Percentiles rank a stretch among this genome's conserved stretches.
Evolutionary conservation across 306 rosid genomes (phyloP).

Genomic region (Vicia sativa): DNA sequence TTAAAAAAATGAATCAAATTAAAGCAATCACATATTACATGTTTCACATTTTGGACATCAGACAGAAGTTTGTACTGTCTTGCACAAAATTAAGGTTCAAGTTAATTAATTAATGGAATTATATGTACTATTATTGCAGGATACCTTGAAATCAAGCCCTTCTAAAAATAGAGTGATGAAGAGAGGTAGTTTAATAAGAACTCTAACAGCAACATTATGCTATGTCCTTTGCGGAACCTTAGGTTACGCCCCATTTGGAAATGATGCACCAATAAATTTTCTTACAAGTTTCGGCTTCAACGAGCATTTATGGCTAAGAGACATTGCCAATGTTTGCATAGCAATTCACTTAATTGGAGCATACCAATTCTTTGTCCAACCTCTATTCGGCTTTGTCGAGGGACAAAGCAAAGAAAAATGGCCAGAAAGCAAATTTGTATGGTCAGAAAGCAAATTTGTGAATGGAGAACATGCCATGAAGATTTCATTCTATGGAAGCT

Average conservation of each 20-base stretch:
- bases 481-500: conserved; percentile 56
- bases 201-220: conserved; percentile 75
- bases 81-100: too few species aligned
- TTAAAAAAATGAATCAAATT: too few species aligned
- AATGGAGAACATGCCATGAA: conserved; percentile 54
- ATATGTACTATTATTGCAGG: conserved; percentile 54
- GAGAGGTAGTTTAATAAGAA: conserved; percentile 74
- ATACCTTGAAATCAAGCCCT: conserved; percentile 81
- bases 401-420: conserved; percentile 50
- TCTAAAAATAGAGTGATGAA: conserved; percentile 89
- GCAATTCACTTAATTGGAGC: conserved; percentile 86
- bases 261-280: conserved; percentile 90
- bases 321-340: conserved; percentile 87
- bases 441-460: too few species aligned
- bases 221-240: conserved; percentile 80
- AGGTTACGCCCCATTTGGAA: conserved; percentile 97
- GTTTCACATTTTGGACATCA: too few species aligned
- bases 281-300: conserved; percentile 98
- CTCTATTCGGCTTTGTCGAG: conserved; percentile 76
- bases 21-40: too few species aligned
- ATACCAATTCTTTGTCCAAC: conserved; percentile 96
- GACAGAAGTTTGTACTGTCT: too few species aligned
- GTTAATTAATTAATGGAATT: too few species aligned
- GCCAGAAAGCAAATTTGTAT: conserved; percentile 72
- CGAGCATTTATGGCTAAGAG: conserved; percentile 93